Evolutionary conservation across 805 yeast genomes (phyloP), one percentile per base, ranked within the genome.

Genomic region (Kregervanrija pseudodelftensis): DNA sequence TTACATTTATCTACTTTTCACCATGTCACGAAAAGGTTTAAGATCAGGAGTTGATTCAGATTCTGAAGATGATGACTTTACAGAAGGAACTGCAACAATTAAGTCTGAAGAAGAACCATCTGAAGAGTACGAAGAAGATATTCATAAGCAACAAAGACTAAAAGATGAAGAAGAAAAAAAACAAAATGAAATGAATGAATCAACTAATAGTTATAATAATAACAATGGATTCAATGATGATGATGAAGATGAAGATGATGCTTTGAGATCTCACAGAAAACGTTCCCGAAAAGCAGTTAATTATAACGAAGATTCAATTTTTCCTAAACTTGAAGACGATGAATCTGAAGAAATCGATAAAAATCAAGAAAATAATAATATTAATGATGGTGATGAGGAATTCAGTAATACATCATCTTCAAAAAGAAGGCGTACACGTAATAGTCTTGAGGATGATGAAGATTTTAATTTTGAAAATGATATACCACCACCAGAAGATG

Each of bases 241-340:
- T 8, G 56, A 49, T 2, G 56, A 55, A 5, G 59, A 51, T 4
- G 60, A 54, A 4, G 55, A 55, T 12, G 59, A 52, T 31, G 45
- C 33, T 8, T 37, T 43, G 36, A 60, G 51, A 50, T 49, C 55
- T 11, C 57, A 55, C 34, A 49, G 63, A 36, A 60, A 57, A 39
- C 55, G 65, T 40, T 39, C 68, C 58, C 53, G 60, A 30, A 53
- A 53, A 33, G 39, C 54, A 11, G 58, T 64, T 22, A 64, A 63
- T 43, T 64, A 64, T 40, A 64, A 64, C 40, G 68, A 64, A 46
- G 68, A 64, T 43, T 55, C 50, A 13, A 49, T 49, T 2, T 46
- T 58, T 12, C 55, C 53, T 15, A 58, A 49, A 5, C 37, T 63
- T 2, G 58, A 56, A 17, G 63, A 54, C 28, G 59, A 53, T 31